phyloP scores from a whole-genome alignment of 2,329 filamentous ascomycete genomes.

The Karstenula rhodostoma region DNA sequence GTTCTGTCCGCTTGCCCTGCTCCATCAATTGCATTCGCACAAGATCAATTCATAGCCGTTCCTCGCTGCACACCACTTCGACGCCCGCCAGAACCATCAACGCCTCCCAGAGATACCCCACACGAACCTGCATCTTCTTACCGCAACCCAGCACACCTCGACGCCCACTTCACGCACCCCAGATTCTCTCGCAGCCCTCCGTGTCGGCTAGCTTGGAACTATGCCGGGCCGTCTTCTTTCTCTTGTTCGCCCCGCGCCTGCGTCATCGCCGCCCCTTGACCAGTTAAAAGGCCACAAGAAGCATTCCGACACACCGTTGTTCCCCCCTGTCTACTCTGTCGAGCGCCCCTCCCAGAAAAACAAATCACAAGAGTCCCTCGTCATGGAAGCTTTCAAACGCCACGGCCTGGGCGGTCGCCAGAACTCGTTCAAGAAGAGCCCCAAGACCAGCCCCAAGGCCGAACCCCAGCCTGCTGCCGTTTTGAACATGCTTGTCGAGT shows the following conservation, averaged over 20 bases:
- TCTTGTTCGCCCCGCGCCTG: slow-evolving; percentile 43
- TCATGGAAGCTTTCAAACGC: slow-evolving; percentile 52
- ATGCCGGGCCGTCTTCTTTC: slow-evolving; percentile 49
- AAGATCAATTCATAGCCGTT: slow-evolving; percentile 41
- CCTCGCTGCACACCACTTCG: slow-evolving; percentile 17
- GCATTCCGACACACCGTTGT: slow-evolving; percentile 27
- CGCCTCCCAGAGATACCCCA: slow-evolving; percentile 25
- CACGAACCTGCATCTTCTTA: slow-evolving; percentile 24
- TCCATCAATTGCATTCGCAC: slow-evolving; percentile 45
- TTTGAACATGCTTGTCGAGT: slow-evolving; percentile 76
- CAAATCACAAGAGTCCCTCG: slow-evolving; percentile 45
- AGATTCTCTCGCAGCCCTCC: slow-evolving; percentile 25
- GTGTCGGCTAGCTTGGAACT: slow-evolving; percentile 21
- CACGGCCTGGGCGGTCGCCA: slow-evolving; percentile 38
- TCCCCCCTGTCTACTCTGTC: slow-evolving; percentile 48
- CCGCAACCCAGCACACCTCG: slow-evolving; percentile 21
- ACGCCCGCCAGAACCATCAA: neutral
- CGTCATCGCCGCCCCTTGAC: slow-evolving; percentile 32
- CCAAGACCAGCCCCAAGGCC: slow-evolving; percentile 43
- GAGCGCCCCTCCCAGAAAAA: slow-evolving; percentile 40
- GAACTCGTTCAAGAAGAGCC: slow-evolving; percentile 44
- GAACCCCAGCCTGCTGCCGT: slow-evolving; percentile 57
- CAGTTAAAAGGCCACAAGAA: slow-evolving; percentile 36
- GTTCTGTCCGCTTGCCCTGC: slow-evolving; percentile 41
- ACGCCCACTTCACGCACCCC: slow-evolving; percentile 37